phyloP scores from a whole-genome alignment of 345 rosid species.

The Cardamine occulta region DNA sequence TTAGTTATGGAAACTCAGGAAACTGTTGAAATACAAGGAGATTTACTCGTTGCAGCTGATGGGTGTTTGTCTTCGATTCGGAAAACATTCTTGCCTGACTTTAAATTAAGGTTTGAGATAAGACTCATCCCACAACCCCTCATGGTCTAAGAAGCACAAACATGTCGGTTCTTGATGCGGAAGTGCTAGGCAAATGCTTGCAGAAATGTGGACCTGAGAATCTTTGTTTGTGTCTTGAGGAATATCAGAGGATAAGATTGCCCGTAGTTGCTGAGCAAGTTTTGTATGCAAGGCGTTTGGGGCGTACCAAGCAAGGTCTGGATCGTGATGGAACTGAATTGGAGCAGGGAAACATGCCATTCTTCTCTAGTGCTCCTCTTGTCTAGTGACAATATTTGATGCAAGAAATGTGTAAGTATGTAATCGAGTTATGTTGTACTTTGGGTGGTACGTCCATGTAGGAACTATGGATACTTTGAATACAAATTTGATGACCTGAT shows the following conservation, averaged over 20 bases:
- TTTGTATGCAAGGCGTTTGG: conserved; percentile 56
- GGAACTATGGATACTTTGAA: background rate
- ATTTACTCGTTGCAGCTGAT: conserved; percentile 83
- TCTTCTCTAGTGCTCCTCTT: conserved; percentile 51
- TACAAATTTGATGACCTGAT: background rate
- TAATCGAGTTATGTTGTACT: background rate
- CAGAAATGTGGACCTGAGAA: conserved; percentile 54
- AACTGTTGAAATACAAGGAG: conserved; percentile 55
- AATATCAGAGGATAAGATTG: conserved; percentile 65
- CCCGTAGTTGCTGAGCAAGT: conserved; percentile 72
- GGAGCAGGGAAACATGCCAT: conserved; percentile 64
- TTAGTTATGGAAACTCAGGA: conserved; percentile 52
- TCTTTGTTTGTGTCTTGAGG: conserved; percentile 58
- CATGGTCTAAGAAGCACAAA: conserved; percentile 82
- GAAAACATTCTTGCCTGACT: conserved; percentile 56
- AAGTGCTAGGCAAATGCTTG: conserved; percentile 68
- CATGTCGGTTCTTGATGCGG: conserved; percentile 79
- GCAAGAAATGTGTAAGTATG: conserved; percentile 2
- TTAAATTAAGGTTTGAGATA: conserved; percentile 63
- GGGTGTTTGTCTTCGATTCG: conserved; percentile 78
- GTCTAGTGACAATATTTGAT: conserved; percentile 26
- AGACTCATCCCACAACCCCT: conserved; percentile 72
- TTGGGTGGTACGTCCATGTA: background rate
- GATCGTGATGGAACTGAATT: conserved; percentile 50
- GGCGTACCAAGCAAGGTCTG: conserved; percentile 72